Evolutionary conservation across 2,329 filamentous ascomycete genomes (phyloP).

Genomic region (Apiospora sp.): DNA sequence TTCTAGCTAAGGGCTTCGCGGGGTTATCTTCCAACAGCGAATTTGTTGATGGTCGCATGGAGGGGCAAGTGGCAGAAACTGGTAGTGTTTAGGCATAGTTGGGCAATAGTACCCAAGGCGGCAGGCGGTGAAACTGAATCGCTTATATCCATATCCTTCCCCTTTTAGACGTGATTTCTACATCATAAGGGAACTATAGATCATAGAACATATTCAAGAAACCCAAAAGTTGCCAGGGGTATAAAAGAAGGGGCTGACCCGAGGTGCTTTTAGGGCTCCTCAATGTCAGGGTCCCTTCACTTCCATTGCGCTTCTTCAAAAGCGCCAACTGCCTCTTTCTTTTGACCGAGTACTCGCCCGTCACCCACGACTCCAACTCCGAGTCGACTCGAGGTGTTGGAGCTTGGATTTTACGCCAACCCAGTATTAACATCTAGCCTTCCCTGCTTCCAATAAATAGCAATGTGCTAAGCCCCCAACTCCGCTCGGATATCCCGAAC

Average conservation of each 20-base stretch:
- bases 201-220: constrained; percentile 4
- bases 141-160: background rate
- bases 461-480: constrained; percentile 21
- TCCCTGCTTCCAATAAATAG: constrained; percentile 11
- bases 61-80: constrained; percentile 29
- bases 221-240: background rate
- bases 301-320: constrained; percentile 6
- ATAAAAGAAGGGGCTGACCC: background rate
- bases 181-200: background rate
- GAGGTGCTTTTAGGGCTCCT: background rate
- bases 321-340: background rate
- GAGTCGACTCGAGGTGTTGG: background rate
- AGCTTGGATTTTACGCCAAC: background rate
- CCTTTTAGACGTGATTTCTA: background rate
- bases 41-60: constrained; percentile 22
- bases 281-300: background rate
- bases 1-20: background rate
- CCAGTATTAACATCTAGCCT: background rate
- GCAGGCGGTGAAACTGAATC: constrained; percentile 9
- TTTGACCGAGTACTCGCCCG: background rate
- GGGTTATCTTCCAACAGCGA: constrained; percentile 6
- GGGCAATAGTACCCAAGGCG: background rate
- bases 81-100: background rate
- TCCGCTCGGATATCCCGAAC: constrained; percentile 1
- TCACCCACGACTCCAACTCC: constrained; percentile 14